Evolutionary conservation across 768 basidiomycete species (phyloP).

Genomic region (Hemileccinum impolitum): DNA sequence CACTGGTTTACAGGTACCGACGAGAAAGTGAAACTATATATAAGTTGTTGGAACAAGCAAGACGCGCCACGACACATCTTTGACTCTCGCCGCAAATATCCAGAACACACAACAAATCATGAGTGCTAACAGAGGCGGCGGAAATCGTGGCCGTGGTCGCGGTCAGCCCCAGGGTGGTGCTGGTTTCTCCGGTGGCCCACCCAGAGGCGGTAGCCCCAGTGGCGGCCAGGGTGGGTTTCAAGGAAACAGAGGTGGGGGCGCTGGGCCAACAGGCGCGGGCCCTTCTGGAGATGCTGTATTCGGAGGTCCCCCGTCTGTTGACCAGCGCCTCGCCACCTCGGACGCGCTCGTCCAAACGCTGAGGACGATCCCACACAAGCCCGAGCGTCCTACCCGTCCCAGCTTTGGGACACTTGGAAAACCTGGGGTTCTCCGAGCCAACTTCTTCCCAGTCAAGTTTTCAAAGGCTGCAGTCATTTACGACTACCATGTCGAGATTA

Average conservation of each 20-base stretch:
- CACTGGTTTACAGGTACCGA: neutral
- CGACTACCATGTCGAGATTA: constrained; percentile 43
- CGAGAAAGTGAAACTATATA: neutral
- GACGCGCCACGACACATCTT: neutral
- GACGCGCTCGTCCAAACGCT: constrained; percentile 29
- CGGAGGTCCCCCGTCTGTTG: constrained; percentile 31
- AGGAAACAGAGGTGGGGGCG: constrained; percentile 23
- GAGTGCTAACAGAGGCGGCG: constrained; percentile 13
- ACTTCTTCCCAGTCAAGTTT: constrained; percentile 47
- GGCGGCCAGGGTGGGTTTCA: constrained; percentile 10
- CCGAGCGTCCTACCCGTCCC: constrained; percentile 44
- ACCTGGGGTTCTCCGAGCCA: constrained; percentile 42
- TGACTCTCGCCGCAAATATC: neutral
- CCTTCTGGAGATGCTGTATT: constrained; percentile 27
- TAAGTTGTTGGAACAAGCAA: neutral
- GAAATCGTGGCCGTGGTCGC: constrained; percentile 17
- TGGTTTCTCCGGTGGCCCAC: neutral
- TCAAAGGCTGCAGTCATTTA: constrained; percentile 36
- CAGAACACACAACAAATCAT: constrained; percentile 1
- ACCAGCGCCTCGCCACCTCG: constrained; percentile 30
- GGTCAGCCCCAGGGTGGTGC: constrained; percentile 10
- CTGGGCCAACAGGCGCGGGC: constrained; percentile 26
- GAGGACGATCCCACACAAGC: constrained; percentile 26
- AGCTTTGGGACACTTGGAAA: constrained; percentile 43
- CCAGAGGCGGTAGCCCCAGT: constrained; percentile 2